phyloP scores from a whole-genome alignment of 805 yeast species.

The Tetrapisispora pingtungensis region DNA sequence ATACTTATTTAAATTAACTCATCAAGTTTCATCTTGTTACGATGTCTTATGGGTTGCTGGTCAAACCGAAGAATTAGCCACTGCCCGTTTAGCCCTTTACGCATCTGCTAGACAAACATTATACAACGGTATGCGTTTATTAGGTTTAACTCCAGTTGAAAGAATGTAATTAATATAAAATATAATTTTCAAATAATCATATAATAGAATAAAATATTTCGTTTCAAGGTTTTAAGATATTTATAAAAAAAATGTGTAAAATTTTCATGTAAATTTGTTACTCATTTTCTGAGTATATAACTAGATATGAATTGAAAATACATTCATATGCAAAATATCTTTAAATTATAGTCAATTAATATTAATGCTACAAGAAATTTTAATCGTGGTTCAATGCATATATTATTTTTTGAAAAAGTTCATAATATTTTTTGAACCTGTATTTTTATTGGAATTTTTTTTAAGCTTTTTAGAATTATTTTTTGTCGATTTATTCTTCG shows the following conservation, averaged over 20 bases:
- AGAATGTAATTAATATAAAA: conserved; percentile 61
- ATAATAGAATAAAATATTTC: neutral
- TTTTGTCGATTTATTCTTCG: neutral
- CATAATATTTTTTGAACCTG: neutral
- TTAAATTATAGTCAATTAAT: too few relatives aligned
- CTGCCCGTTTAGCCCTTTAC: conserved; percentile 87
- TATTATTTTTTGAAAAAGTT: conserved; percentile 1
- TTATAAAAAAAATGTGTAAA: neutral
- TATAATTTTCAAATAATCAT: neutral
- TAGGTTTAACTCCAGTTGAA: conserved; percentile 96
- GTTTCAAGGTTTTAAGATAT: too few relatives aligned
- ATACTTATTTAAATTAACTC: conserved; percentile 83
- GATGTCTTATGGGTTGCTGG: conserved; percentile 96
- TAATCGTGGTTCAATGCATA: too few relatives aligned
- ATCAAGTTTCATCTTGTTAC: conserved; percentile 92
- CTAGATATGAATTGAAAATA: too few relatives aligned
- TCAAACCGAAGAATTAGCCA: conserved; percentile 75
- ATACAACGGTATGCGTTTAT: conserved; percentile 76
- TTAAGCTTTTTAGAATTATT: neutral
- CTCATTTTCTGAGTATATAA: too few relatives aligned
- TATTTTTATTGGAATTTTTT: neutral
- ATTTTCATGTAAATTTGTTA: neutral
- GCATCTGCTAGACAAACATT: conserved; percentile 83
- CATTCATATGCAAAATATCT: too few relatives aligned
- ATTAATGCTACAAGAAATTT: neutral